phyloP scores from a whole-genome alignment of 73 alveolate species.

The Loxodes magnus region DNA sequence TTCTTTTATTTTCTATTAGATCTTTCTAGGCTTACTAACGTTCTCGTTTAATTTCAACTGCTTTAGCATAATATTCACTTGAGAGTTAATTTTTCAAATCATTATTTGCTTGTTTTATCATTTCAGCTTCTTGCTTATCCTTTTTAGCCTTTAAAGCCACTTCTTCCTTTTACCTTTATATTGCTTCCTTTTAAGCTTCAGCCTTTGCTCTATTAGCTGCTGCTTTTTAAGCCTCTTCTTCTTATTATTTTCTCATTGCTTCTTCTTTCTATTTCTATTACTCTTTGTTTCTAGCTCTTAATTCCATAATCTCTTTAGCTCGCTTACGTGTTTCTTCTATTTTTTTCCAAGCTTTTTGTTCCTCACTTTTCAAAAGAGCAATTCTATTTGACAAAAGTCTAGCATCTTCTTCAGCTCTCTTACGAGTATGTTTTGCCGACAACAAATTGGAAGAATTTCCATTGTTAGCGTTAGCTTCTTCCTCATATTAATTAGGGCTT shows the following conservation, averaged over 20 bases:
- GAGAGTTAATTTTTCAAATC: background rate
- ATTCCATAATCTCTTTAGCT: conserved; percentile 25
- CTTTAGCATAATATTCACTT: background rate
- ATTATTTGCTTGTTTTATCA: background rate
- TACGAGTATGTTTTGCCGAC: background rate
- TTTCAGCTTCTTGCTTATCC: background rate
- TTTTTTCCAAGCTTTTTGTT: conserved; percentile 22
- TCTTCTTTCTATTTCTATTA: background rate
- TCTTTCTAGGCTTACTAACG: no score
- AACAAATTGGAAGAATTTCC: no score
- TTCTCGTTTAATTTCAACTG: no score
- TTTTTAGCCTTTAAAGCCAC: background rate
- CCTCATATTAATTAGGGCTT: no score
- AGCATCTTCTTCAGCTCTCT: conserved; percentile 21
- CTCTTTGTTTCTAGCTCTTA: conserved; percentile 17
- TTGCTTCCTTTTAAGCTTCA: background rate
- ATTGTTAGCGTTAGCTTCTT: no score
- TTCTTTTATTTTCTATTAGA: conserved; percentile 13
- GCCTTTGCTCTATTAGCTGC: background rate
- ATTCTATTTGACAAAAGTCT: conserved; percentile 21
- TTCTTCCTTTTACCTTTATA: background rate
- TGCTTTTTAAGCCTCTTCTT: background rate
- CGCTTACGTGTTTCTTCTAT: conserved; percentile 28
- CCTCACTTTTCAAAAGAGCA: conserved; percentile 26
- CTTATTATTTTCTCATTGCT: background rate